A percentile compares a stretch with the other conserved stretches of the same genome.
phyloP scores from a whole-genome alignment of 805 yeast species.

The Candida wancherniae region DNA sequence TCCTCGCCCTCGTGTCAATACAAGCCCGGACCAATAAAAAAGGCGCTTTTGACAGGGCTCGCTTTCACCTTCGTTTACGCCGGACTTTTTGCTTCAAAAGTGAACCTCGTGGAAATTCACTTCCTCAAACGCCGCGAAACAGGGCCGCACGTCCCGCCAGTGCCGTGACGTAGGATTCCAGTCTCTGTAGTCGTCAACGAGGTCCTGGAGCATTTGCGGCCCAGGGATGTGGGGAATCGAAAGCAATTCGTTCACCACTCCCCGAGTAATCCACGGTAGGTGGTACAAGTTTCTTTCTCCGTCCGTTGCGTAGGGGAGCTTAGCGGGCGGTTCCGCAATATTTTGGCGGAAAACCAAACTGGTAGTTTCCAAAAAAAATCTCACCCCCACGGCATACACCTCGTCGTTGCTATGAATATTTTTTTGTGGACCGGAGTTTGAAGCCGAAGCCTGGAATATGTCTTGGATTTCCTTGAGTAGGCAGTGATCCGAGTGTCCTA shows the following conservation, averaged over 20 bases:
- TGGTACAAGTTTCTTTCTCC: conserved; percentile 19
- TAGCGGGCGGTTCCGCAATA: not conserved
- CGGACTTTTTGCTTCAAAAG: no score
- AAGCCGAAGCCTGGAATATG: conserved; percentile 18
- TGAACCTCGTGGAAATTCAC: conserved; percentile 25
- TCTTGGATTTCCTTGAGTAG: conserved; percentile 28
- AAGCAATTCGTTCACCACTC: conserved; percentile 32
- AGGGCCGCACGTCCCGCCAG: conserved; percentile 31
- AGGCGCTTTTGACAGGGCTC: no score
- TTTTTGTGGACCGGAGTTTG: conserved; percentile 29
- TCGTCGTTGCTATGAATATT: conserved; percentile 19
- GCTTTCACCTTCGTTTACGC: no score
- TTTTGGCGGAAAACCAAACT: conserved; percentile 12
- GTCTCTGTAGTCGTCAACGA: conserved; percentile 20
- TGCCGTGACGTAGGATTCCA: conserved; percentile 28
- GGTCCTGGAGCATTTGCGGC: conserved; percentile 19
- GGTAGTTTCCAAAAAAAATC: conserved; percentile 36
- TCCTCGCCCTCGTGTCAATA: no score
- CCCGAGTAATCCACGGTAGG: conserved; percentile 38
- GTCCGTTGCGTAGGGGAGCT: conserved; percentile 1
- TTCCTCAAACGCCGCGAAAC: conserved; percentile 32
- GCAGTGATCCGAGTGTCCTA: conserved; percentile 32
- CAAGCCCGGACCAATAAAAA: no score
- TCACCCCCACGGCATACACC: conserved; percentile 27
- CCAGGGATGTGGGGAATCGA: conserved; percentile 28